Evolutionary conservation across 805 yeast genomes (phyloP).

Genomic region (Candida verbasci): DNA sequence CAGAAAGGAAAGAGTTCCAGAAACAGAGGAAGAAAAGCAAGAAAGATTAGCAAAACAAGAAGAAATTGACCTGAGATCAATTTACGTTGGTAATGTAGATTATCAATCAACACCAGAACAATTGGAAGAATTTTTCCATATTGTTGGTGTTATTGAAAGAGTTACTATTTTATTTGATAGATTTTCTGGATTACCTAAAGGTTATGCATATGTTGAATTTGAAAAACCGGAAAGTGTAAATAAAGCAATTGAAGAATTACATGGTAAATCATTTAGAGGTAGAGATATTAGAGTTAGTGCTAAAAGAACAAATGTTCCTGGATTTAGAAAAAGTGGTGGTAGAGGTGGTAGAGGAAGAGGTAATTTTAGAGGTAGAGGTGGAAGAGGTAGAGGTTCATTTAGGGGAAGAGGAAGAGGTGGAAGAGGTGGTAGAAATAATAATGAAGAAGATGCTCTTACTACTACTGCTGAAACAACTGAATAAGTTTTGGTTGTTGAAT

Average conservation of each 20-base stretch:
- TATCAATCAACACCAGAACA: constrained; percentile 46
- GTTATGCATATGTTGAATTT: constrained; percentile 64
- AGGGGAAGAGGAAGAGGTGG: constrained; percentile 12
- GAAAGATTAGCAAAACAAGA: constrained; percentile 35
- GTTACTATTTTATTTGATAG: constrained; percentile 49
- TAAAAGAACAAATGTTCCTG: constrained; percentile 55
- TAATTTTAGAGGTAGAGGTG: constrained; percentile 14
- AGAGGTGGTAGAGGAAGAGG: constrained; percentile 28
- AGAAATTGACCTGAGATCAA: constrained; percentile 49
- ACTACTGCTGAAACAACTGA: neutral
- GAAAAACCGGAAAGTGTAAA: constrained; percentile 36
- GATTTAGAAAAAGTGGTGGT: constrained; percentile 31
- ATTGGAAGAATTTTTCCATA: constrained; percentile 43
- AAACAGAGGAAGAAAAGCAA: constrained; percentile 28
- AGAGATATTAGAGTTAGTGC: constrained; percentile 43
- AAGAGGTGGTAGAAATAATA: constrained; percentile 5
- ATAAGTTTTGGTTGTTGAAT: neutral
- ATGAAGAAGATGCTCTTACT: no score
- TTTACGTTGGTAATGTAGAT: constrained; percentile 51
- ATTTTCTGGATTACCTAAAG: constrained; percentile 45
- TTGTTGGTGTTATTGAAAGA: constrained; percentile 44
- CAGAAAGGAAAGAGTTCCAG: constrained; percentile 9
- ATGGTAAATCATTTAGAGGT: constrained; percentile 41
- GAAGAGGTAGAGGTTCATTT: constrained; percentile 10
- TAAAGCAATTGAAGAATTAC: constrained; percentile 41